Percentiles rank a stretch among this genome's conserved stretches.
Evolutionary conservation across 2,329 filamentous ascomycete genomes (phyloP).

Genomic region (Fusarium kyushuense): DNA sequence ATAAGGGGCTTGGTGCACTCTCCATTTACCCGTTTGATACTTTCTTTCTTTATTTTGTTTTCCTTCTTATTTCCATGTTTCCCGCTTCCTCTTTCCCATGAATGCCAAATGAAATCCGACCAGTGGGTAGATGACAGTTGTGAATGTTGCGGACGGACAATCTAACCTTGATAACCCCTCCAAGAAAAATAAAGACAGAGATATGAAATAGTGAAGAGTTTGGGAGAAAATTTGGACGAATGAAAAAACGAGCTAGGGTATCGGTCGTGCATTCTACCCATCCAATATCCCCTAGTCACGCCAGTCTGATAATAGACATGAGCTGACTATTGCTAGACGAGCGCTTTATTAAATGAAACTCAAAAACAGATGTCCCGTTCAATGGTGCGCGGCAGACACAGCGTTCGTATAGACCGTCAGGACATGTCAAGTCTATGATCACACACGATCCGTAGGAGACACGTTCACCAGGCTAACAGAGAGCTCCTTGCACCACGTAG

Average conservation of each 20-base stretch:
- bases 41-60: constrained; percentile 22
- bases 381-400: neutral
- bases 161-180: constrained; percentile 20
- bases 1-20: constrained; percentile 3
- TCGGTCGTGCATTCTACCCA: constrained; percentile 60
- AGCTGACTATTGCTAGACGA: constrained; percentile 57
- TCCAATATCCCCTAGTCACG: constrained; percentile 51
- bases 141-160: constrained; percentile 20
- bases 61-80: constrained; percentile 20
- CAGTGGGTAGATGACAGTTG: constrained; percentile 38
- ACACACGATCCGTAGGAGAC: constrained; percentile 26
- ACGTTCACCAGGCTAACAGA: constrained; percentile 22
- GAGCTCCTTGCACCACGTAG: constrained; percentile 10
- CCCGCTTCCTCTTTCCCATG: constrained; percentile 24
- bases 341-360: constrained; percentile 52
- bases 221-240: constrained; percentile 39
- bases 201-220: constrained; percentile 37
- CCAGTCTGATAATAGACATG: constrained; percentile 38
- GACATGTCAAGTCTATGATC: constrained; percentile 26
- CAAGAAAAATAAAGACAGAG: constrained; percentile 17
- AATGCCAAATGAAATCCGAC: constrained; percentile 15
- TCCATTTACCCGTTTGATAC: constrained; percentile 29
- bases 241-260: constrained; percentile 52
- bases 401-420: constrained; percentile 26
- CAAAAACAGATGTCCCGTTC: constrained; percentile 2